Conservation (phyloP, 768 basidiomycete genomes). For the Suillus hirtellus region DNA sequence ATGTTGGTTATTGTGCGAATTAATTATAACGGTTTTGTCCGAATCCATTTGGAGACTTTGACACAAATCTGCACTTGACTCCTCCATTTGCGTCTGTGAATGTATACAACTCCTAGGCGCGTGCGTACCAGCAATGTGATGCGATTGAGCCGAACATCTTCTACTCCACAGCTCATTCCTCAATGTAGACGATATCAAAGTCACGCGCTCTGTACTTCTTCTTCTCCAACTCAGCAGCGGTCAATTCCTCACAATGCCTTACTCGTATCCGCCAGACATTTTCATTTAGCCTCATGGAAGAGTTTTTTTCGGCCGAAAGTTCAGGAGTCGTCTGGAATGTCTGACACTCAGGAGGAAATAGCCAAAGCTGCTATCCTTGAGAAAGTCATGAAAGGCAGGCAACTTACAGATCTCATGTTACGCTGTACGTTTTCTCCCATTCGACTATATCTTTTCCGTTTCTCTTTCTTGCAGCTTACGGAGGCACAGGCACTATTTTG, state of each 20-base stretch:
- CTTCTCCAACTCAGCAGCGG: neutral
- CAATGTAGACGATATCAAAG: neutral
- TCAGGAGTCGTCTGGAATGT: slow-evolving; percentile 10
- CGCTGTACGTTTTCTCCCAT: slow-evolving; percentile 63
- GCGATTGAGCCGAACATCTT: slow-evolving; percentile 17
- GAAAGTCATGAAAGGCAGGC: slow-evolving; percentile 83
- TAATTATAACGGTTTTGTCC: neutral
- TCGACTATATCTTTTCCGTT: slow-evolving; percentile 8
- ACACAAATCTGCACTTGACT: neutral
- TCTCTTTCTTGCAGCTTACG: slow-evolving; percentile 12
- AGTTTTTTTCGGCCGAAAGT: slow-evolving; percentile 19
- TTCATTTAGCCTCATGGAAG: slow-evolving; percentile 30
- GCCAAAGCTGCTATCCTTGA: slow-evolving; percentile 76
- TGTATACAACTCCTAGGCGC: slow-evolving; percentile 33
- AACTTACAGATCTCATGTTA: slow-evolving; percentile 87
- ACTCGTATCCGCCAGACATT: slow-evolving; percentile 1
- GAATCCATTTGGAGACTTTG: slow-evolving; percentile 25
- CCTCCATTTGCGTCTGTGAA: slow-evolving; percentile 19
- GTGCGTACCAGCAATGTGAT: slow-evolving; percentile 38
- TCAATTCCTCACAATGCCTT: slow-evolving; percentile 5
- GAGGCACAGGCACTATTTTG: slow-evolving; percentile 74
- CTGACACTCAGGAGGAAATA: slow-evolving; percentile 62
- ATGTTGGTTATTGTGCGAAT: slow-evolving; percentile 17
- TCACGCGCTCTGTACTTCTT: neutral
- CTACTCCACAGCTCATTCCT: slow-evolving; percentile 6